These are phyloP conservation scores for Diaporthe citriasiana DNA, from an alignment of 2,329 filamentous ascomycete species.

Conservation along the genomic window DNA sequence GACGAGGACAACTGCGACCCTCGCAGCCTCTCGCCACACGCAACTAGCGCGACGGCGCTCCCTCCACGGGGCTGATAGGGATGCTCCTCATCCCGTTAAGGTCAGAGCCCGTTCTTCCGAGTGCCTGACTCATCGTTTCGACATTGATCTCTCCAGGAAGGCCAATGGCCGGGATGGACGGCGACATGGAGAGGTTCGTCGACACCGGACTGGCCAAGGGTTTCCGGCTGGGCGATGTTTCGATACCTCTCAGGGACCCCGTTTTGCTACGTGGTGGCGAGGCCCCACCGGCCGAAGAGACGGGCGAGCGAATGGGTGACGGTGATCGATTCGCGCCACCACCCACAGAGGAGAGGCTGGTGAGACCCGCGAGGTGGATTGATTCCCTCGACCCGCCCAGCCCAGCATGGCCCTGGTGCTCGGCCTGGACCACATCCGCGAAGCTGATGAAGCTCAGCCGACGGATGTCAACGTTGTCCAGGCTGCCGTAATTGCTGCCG, in stretches of 20 bases:
- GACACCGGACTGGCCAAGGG: constrained; percentile 75
- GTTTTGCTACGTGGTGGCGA: constrained; percentile 84
- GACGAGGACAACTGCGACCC: constrained; percentile 20
- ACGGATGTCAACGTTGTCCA: constrained; percentile 82
- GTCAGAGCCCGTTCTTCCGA: constrained; percentile 88
- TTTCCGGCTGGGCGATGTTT: constrained; percentile 73
- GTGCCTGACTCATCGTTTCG: constrained; percentile 93
- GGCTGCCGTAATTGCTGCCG: constrained; percentile 80
- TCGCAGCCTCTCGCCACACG: constrained; percentile 28
- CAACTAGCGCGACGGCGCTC: constrained; percentile 48
- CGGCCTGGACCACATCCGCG: constrained; percentile 91
- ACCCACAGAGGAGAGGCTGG: constrained; percentile 65
- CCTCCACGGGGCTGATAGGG: constrained; percentile 70
- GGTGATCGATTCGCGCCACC: constrained; percentile 72
- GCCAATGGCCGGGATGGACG: constrained; percentile 33
- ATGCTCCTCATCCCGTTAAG: constrained; percentile 70
- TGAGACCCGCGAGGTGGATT: constrained; percentile 77
- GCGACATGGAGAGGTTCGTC: constrained; percentile 47
- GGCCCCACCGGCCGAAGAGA: constrained; percentile 70
- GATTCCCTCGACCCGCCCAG: constrained; percentile 74
- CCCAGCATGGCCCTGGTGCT: constrained; percentile 76
- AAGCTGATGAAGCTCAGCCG: constrained; percentile 96
- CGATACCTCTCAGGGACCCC: constrained; percentile 80
- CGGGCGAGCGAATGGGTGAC: constrained; percentile 84
- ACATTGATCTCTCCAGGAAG: constrained; percentile 79